These are phyloP conservation scores for Pestalotiopsis fici DNA, from an alignment of 2,329 filamentous ascomycete genomes.

Conservation along the genomic window DNA sequence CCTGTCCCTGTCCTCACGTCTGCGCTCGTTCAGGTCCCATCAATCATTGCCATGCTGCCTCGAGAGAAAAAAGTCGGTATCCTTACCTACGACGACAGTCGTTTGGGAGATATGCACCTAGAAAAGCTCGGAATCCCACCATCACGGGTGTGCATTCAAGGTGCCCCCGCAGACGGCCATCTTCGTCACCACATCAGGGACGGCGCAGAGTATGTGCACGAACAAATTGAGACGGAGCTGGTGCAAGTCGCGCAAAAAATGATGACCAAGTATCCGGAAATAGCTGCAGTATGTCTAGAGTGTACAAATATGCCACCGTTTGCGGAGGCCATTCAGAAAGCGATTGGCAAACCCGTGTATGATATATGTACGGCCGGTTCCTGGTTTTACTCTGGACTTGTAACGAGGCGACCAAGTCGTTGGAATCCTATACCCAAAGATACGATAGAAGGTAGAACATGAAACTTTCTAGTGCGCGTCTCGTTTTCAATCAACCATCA, in stretches of 20 bases:
- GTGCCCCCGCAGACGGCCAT: conserved; percentile 11
- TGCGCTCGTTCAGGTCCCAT: conserved; percentile 34
- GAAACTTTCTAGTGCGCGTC: too few relatives aligned
- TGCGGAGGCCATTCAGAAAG: conserved; percentile 29
- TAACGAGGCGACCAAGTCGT: conserved; percentile 13
- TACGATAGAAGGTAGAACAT: neutral
- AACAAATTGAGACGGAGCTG: conserved; percentile 20
- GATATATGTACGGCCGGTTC: conserved; percentile 35
- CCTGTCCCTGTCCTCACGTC: conserved; percentile 37
- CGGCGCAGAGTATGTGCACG: conserved; percentile 18
- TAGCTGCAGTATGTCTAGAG: conserved; percentile 30
- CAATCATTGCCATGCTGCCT: conserved; percentile 26
- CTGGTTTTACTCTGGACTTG: conserved; percentile 36
- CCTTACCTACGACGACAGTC: conserved; percentile 30
- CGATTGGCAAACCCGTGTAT: conserved; percentile 30
- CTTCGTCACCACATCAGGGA: conserved; percentile 19
- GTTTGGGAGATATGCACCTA: conserved; percentile 22
- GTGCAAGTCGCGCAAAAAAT: conserved; percentile 17
- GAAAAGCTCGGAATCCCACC: conserved; percentile 21
- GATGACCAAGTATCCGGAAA: conserved; percentile 15
- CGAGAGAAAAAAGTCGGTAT: conserved; percentile 26
- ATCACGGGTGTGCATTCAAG: conserved; percentile 17
- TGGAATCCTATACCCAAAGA: conserved; percentile 12
- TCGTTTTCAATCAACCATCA: too few relatives aligned
- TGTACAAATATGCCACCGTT: conserved; percentile 39